These are phyloP conservation scores for Apophysomyces ossiformis DNA, from an alignment of 371 early-diverging fungal genomes.

Conservation along the genomic window DNA sequence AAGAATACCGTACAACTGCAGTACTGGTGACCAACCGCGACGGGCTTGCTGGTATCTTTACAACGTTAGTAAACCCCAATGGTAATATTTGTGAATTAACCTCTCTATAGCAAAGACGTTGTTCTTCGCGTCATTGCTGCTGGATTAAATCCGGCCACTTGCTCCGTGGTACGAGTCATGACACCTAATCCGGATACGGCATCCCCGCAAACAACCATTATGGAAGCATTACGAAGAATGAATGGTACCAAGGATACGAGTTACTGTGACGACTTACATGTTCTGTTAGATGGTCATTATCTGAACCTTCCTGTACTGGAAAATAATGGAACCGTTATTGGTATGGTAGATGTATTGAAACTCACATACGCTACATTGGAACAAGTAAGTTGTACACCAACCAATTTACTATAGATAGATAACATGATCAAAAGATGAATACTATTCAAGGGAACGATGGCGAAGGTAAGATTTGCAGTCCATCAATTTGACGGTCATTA, in stretches of 20 bases:
- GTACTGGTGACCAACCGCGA: constrained; percentile 83
- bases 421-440: constrained; percentile 28
- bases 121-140: constrained; percentile 94
- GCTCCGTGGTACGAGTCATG: constrained; percentile 92
- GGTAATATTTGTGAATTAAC: constrained; percentile 1
- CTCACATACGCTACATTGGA: constrained; percentile 81
- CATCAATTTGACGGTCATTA: background rate
- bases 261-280: background rate
- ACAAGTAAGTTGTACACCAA: constrained; percentile 38
- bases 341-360: constrained; percentile 90
- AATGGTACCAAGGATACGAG: constrained; percentile 57
- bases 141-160: constrained; percentile 83
- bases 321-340: constrained; percentile 66
- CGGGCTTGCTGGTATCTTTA: constrained; percentile 88
- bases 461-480: constrained; percentile 27
- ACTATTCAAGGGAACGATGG: constrained; percentile 48
- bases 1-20: constrained; percentile 84
- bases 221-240: constrained; percentile 93
- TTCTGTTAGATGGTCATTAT: constrained; percentile 59
- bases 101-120: constrained; percentile 65
- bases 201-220: constrained; percentile 72
- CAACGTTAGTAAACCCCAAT: constrained; percentile 45
- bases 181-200: constrained; percentile 95
- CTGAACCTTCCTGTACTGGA: constrained; percentile 90
- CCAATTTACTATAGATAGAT: background rate